phyloP scores from a whole-genome alignment of 1,284 basidiomycete genomes.

The Polyporus tsugae region DNA sequence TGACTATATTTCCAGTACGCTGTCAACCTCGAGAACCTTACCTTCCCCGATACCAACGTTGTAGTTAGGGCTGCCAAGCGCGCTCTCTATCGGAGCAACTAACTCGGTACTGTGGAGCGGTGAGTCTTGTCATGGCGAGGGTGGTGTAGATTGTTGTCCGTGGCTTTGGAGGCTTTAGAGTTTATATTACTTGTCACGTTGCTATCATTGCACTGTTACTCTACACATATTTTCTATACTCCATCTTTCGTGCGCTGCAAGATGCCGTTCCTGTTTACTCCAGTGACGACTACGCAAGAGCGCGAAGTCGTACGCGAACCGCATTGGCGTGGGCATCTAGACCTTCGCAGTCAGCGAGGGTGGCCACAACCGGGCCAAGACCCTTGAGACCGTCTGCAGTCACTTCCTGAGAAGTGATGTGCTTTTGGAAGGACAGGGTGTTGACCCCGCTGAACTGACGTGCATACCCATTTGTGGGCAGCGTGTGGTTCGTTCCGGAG shows the following conservation, averaged over 20 bases:
- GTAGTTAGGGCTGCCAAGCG: constrained; percentile 94
- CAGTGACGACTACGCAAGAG: constrained; percentile 31
- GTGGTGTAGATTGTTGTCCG: constrained; percentile 29
- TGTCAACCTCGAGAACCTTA: constrained; percentile 84
- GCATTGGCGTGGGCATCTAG: constrained; percentile 94
- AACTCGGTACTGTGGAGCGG: constrained; percentile 36
- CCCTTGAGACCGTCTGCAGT: constrained; percentile 79
- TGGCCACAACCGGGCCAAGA: constrained; percentile 91
- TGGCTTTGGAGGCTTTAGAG: constrained; percentile 34
- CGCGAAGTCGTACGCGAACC: constrained; percentile 72
- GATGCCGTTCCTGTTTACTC: background rate
- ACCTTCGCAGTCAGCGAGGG: constrained; percentile 94
- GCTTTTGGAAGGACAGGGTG: constrained; percentile 97
- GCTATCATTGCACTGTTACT: constrained; percentile 39
- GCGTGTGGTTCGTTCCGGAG: constrained; percentile 97
- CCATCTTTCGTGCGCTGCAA: constrained; percentile 16
- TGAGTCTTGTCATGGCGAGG: constrained; percentile 23
- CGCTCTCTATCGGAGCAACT: constrained; percentile 88
- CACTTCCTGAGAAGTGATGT: constrained; percentile 96
- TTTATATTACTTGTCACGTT: constrained; percentile 38
- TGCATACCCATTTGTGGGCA: constrained; percentile 95
- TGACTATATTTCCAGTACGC: constrained; percentile 71
- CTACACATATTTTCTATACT: constrained; percentile 36
- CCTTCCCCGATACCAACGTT: constrained; percentile 91
- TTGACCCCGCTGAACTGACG: constrained; percentile 99